These are phyloP conservation scores for Setomelanomma holmii DNA, from an alignment of 2,329 filamentous ascomycete genomes.

Conservation along the genomic window DNA sequence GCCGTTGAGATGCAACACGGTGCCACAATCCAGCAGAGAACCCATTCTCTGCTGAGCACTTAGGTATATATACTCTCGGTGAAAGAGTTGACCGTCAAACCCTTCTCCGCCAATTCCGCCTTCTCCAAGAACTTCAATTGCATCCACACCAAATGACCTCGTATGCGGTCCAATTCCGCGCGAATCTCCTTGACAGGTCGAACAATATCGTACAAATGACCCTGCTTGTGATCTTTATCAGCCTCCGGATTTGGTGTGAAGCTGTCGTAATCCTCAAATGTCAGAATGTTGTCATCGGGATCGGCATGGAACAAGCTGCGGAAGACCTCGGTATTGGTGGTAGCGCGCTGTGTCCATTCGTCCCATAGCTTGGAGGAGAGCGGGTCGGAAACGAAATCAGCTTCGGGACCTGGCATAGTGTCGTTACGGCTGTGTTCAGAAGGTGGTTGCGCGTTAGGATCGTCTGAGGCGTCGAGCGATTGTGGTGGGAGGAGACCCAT, in stretches of 20 bases:
- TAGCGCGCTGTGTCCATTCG: conserved; percentile 73
- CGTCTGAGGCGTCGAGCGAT: conserved; percentile 67
- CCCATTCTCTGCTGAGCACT: too few relatives aligned
- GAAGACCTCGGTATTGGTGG: conserved; percentile 76
- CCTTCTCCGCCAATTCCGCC: conserved; percentile 87
- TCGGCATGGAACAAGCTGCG: conserved; percentile 85
- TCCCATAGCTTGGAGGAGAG: conserved; percentile 65
- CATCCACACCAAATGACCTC: conserved; percentile 94
- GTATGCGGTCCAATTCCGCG: conserved; percentile 77
- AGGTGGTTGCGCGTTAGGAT: conserved; percentile 80
- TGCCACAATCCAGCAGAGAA: too few relatives aligned
- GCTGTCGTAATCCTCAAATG: conserved; percentile 85
- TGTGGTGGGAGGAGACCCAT: conserved; percentile 82
- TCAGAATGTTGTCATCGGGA: conserved; percentile 88
- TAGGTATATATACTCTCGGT: conserved; percentile 85
- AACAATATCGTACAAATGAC: conserved; percentile 85
- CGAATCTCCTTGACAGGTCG: conserved; percentile 69
- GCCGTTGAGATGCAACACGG: too few relatives aligned
- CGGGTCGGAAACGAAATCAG: conserved; percentile 68
- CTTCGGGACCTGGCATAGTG: conserved; percentile 73
- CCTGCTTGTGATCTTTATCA: conserved; percentile 70
- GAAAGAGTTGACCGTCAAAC: conserved; percentile 81
- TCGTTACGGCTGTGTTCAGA: conserved; percentile 72
- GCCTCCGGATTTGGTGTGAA: conserved; percentile 66
- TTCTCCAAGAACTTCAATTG: conserved; percentile 86